Conservation (phyloP, 768 basidiomycete genomes). For the Calocera viscosa region DNA sequence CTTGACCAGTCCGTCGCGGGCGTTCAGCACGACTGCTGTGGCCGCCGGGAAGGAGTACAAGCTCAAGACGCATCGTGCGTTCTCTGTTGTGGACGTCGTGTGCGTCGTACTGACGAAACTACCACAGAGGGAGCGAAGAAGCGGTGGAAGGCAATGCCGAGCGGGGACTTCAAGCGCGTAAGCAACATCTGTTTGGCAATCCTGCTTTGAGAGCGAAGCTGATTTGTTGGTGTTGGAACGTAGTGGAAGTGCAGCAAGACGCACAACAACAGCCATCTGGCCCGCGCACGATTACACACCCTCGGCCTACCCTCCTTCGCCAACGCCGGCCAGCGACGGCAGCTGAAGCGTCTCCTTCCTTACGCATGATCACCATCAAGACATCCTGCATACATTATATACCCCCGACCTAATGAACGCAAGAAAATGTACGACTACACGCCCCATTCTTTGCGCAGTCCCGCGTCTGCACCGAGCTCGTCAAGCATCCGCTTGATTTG, state of each 20-base stretch:
- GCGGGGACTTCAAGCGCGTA: neutral
- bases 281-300: neutral
- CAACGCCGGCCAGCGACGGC: neutral
- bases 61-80: slow-evolving; percentile 5
- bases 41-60: neutral
- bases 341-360: neutral
- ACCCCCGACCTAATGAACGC: neutral
- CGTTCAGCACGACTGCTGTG: neutral
- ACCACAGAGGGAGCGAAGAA: neutral
- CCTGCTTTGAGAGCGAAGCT: neutral
- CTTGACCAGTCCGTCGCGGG: neutral
- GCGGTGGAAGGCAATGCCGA: neutral
- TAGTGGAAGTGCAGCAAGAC: neutral
- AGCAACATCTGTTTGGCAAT: neutral
- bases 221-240: neutral
- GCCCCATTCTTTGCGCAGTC: slow-evolving; percentile 13
- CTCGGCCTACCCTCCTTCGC: neutral
- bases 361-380: neutral
- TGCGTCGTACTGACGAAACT: neutral
- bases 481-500: slow-evolving; percentile 6
- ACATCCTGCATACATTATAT: neutral
- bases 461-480: slow-evolving; percentile 6
- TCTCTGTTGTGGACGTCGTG: neutral
- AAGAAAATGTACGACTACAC: neutral
- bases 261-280: neutral